These are phyloP conservation scores for Keithomyces neogunnii DNA, from an alignment of 2,329 filamentous ascomycete species.

Conservation along the genomic window DNA sequence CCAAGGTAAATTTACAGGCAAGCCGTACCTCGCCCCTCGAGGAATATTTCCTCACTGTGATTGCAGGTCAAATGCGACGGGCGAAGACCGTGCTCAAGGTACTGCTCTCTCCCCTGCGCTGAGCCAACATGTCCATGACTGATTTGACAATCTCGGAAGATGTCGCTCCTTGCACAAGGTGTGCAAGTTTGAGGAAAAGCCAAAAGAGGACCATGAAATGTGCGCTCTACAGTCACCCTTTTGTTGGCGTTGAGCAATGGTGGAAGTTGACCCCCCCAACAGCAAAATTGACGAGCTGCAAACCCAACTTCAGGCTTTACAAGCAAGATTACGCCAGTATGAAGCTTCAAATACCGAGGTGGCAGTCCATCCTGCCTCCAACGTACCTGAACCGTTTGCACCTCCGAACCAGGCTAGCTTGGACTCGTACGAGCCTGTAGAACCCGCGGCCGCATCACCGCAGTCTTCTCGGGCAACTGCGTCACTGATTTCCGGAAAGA, in stretches of 20 bases:
- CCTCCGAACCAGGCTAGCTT: not conserved
- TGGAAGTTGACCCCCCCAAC: not conserved
- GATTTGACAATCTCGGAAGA: constrained; percentile 5
- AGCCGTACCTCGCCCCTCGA: not conserved
- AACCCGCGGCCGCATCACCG: not conserved
- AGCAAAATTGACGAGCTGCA: not conserved
- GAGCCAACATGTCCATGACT: not conserved
- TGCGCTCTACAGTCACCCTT: not conserved
- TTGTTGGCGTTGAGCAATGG: too few species aligned
- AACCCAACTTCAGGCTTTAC: not conserved
- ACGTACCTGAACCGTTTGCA: not conserved
- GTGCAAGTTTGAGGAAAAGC: constrained; percentile 15
- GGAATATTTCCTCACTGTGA: not conserved
- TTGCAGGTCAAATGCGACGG: constrained; percentile 17
- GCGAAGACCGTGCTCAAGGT: constrained; percentile 18
- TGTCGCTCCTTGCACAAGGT: constrained; percentile 13
- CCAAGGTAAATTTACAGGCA: constrained; percentile 12
- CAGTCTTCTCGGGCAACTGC: not conserved
- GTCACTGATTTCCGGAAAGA: not conserved
- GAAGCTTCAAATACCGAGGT: not conserved
- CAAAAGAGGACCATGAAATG: constrained; percentile 15
- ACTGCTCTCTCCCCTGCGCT: not conserved
- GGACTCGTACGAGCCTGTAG: not conserved
- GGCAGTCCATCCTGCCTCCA: not conserved
- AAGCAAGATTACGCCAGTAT: not conserved